Evolutionary conservation across 139 green algal species (phyloP).

Genomic region (Haematococcus sp.): DNA sequence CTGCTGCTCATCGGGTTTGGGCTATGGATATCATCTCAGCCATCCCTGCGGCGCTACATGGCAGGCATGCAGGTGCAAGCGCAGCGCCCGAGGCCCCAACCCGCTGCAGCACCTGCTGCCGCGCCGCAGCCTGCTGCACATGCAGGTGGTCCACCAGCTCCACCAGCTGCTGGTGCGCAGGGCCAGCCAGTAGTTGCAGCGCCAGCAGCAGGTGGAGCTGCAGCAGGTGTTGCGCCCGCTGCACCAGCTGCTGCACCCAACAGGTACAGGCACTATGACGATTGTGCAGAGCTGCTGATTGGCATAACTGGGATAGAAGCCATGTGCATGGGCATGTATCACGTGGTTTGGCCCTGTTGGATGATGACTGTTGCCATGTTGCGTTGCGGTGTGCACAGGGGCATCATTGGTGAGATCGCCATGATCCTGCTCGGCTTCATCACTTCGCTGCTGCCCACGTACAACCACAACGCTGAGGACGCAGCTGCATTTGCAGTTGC

Average conservation of each 20-base stretch:
- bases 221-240: constrained; percentile 3
- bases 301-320: no score
- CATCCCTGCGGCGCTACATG: constrained; percentile 51
- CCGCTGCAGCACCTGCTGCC: constrained; percentile 14
- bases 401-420: constrained; percentile 64
- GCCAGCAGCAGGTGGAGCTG: background rate
- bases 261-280: background rate
- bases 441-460: constrained; percentile 77
- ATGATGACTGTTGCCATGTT: no score
- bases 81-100: constrained; percentile 1
- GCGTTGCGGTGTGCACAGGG: constrained; percentile 17
- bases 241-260: background rate
- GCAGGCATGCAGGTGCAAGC: constrained; percentile 6
- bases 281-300: background rate
- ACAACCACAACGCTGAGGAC: constrained; percentile 73
- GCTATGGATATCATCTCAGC: constrained; percentile 56
- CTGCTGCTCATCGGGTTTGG: constrained; percentile 47
- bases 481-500: constrained; percentile 27
- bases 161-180: constrained; percentile 5
- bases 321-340: no score
- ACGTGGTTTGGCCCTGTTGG: background rate
- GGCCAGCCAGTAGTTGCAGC: background rate
- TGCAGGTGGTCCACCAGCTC: constrained; percentile 1
- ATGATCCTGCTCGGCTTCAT: constrained; percentile 75
- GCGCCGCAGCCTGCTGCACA: background rate